Evolutionary conservation across 2,329 filamentous ascomycete genomes (phyloP).

Genomic region (Metarhizium robertsii): DNA sequence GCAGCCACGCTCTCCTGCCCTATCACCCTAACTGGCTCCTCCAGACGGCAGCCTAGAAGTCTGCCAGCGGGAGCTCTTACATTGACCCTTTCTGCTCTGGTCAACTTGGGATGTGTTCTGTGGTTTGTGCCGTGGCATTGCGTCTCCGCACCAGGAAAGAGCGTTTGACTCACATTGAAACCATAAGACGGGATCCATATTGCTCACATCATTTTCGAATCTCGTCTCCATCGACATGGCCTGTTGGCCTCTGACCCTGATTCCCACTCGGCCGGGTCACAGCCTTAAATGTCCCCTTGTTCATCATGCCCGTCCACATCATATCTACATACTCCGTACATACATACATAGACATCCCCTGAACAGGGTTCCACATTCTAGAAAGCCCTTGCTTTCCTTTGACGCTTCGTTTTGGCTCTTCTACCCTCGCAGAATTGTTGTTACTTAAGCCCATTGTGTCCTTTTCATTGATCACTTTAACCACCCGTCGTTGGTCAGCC

Average conservation of each 20-base stretch:
- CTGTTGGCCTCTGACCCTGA: neutral
- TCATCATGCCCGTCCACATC: neutral
- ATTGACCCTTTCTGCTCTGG: neutral
- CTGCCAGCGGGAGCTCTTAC: conserved; percentile 1
- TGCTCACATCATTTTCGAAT: neutral
- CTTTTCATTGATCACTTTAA: neutral
- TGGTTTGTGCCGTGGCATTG: neutral
- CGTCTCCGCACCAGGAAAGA: neutral
- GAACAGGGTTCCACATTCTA: conserved; percentile 2
- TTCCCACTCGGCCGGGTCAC: conserved; percentile 2
- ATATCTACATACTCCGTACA: neutral
- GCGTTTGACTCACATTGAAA: neutral
- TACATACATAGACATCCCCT: neutral
- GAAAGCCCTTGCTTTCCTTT: neutral
- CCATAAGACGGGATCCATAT: neutral
- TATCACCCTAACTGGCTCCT: neutral
- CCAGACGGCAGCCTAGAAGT: conserved; percentile 3
- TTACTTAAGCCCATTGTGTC: neutral
- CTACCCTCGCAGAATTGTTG: neutral
- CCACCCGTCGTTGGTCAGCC: neutral
- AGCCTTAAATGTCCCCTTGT: neutral
- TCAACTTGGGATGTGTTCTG: neutral
- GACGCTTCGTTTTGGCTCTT: neutral
- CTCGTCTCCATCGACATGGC: neutral
- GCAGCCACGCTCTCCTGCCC: neutral